Base-by-base conservation (phyloP, 352 stramenopile species). In the Pythium phragmitis region DNA sequence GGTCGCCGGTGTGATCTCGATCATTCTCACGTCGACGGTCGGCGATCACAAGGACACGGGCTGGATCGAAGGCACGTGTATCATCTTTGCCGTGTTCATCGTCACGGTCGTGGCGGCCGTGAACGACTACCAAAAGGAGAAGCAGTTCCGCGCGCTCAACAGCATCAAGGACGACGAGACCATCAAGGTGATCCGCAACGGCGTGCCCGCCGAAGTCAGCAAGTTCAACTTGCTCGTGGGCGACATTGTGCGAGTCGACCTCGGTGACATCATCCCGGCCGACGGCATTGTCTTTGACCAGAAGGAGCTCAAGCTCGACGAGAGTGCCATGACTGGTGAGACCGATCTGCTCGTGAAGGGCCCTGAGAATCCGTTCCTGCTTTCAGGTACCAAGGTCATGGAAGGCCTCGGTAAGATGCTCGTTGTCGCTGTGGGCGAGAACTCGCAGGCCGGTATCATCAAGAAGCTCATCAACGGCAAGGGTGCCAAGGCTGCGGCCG, bases 321-420 rank as follows among this genome's bases (percentile, higher is more conserved):
- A 99, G 70, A 98, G 89, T 13, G 92, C 82, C 28, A 80, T 99
- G 33, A 99, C 96, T 1, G 97, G 97, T 33, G 97, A 99, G 68
- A 94, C 96, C 47, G 89, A 98, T 58, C 88, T 97, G 26, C 87
- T 98, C 21, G 69, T 75, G 21, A 99, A 99, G 76, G 78, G 36
- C 9, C 66, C 58, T 8, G 79, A 80, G 26, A 86, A 96, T 19
- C 89, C 85, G 12, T 97, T 97, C 61, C 55, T 96, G 41, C 84
- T 97, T 17, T 97, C 87, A 0, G 92, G 92, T 19, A 41, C 60
- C 19, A 79, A 95, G 54, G 88, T 98, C 26, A 97, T 96, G 73
- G 88, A 96, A 50, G 96, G 96, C 7, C 80, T 94, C 7, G 90
- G 82, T 33, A 87, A 88, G 65, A 98, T 98, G 83, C 73, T 99